Evolutionary conservation across 176 grass and related monocot species (phyloP).

Genomic region (Carex scoparia): DNA sequence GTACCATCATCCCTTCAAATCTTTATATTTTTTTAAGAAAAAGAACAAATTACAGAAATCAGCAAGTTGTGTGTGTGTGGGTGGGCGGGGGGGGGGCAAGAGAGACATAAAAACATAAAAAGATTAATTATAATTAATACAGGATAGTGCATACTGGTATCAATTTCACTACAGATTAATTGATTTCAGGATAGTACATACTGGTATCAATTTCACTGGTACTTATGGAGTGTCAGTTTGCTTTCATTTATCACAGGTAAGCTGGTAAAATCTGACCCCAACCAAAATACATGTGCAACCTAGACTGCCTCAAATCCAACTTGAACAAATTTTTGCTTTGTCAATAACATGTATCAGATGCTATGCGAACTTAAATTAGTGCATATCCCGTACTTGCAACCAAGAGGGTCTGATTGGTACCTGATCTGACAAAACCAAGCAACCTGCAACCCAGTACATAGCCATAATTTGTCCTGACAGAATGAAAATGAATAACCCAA

Average conservation of each 20-base stretch:
- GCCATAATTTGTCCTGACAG: not conserved
- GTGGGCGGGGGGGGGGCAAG: not conserved
- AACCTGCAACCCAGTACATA: not conserved
- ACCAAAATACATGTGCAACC: not conserved
- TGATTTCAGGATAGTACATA: not conserved
- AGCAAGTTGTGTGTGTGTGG: not conserved
- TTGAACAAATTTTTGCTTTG: not conserved
- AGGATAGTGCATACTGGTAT: not conserved
- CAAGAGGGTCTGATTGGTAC: not conserved
- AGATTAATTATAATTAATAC: not conserved
- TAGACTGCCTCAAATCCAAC: not conserved
- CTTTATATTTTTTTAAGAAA: constrained; percentile 23
- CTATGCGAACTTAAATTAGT: not conserved
- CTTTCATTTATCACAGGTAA: not conserved
- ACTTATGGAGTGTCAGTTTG: not conserved
- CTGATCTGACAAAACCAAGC: not conserved
- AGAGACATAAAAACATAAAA: not conserved
- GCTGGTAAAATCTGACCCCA: not conserved
- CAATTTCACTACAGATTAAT: too few relatives aligned
- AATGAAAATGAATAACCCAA: not conserved
- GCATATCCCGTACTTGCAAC: not conserved
- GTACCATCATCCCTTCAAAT: constrained; percentile 89
- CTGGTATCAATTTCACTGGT: not conserved
- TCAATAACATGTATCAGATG: not conserved
- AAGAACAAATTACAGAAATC: not conserved